Evolutionary conservation across 163 green algal species (phyloP), one percentile per base, ranked within the genome.

Genomic region (Chlorella variabilis): DNA sequence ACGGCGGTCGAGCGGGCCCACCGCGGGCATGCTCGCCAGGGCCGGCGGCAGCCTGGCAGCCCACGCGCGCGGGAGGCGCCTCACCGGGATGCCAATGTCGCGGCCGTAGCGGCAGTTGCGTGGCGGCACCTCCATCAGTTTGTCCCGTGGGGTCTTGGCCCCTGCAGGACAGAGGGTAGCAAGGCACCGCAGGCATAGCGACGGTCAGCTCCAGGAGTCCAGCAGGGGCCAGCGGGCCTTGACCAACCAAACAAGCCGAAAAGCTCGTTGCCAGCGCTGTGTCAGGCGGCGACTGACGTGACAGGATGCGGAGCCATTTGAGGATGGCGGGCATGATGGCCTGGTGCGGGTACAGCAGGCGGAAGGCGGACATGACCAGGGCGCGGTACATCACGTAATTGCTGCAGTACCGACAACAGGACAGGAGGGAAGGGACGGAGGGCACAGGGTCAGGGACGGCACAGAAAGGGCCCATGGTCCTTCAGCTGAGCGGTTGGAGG

Each of bases 31-130:
- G n/a, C n/a, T n/a, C n/a, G n/a, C n/a, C n/a, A n/a, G n/a, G n/a
- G n/a, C n/a, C n/a, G n/a, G n/a, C n/a, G n/a, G n/a, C n/a, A n/a
- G n/a, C n/a, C n/a, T 39, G 34, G 45, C 9, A 7, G 51, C 13
- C 38, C n/a, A n/a, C n/a, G 34, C 11, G 63, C 29, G 11, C 17
- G 36, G 63, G 63, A 33, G 34, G 4, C 1, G 63, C 45, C 96
- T 84, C 29, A 95, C 84, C 74, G 92, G 80, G 42, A 89, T 91
- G 36, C 94, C 94, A 68, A 95, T 88, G 84, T 98, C 94, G 63
- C 90, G 90, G 15, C 94, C 94, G 78, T 93, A 96, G 33, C 94
- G 89, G 29, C 91, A 89, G 67, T 87, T 94, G 71, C 91, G 88
- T 0, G 92, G 89, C 31, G 84, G 90, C 56, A 91, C 84, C 58